Evolutionary conservation across 129 eudicot species (phyloP).

Genomic region (Artemisia annua): DNA sequence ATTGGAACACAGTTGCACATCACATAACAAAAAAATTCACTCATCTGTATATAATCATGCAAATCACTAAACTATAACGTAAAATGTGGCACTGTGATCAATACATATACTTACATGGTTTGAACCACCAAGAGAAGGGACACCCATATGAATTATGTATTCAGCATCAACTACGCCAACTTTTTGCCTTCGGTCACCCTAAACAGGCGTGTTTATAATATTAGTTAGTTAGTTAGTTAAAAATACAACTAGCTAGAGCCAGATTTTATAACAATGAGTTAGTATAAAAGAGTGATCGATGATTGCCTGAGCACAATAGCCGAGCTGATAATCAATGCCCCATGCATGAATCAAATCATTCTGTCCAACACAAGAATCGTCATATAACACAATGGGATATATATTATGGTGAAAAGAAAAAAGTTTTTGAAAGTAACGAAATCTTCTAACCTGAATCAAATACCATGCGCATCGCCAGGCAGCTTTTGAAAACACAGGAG

Average conservation of each 20-base stretch:
- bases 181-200: slow-evolving; percentile 81
- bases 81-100: slow-evolving; percentile 13
- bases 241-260: background rate
- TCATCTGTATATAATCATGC: too few relatives aligned
- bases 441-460: slow-evolving; percentile 64
- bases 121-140: slow-evolving; percentile 79
- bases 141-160: slow-evolving; percentile 70
- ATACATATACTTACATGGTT: slow-evolving; percentile 35
- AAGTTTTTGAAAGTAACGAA: background rate
- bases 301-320: slow-evolving; percentile 93
- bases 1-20: background rate
- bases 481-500: slow-evolving; percentile 81
- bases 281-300: background rate
- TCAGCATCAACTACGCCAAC: slow-evolving; percentile 92
- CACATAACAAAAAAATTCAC: background rate
- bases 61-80: background rate
- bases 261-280: background rate
- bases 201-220: slow-evolving; percentile 8
- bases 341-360: slow-evolving; percentile 94
- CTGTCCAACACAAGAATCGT: slow-evolving; percentile 36
- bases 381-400: background rate
- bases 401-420: background rate
- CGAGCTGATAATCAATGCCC: slow-evolving; percentile 91
- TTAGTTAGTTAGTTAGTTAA: background rate
- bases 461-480: slow-evolving; percentile 91